These are phyloP conservation scores for Paracoccidioides brasiliensis DNA, from an alignment of 2,329 filamentous ascomycete species.

Conservation along the genomic window DNA sequence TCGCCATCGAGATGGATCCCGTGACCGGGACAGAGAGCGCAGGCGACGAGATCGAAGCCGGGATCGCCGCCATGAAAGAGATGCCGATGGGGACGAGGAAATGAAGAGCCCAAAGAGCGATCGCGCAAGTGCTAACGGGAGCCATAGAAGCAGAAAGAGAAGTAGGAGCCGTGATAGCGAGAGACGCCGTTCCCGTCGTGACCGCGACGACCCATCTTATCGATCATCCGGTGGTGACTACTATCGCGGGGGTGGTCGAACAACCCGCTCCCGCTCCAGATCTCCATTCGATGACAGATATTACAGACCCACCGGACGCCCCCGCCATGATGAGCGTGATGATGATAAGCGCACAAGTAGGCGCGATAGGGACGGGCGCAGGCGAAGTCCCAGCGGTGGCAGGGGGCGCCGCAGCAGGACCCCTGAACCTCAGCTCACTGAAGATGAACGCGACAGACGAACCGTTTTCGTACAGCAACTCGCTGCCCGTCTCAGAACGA, in stretches of 20 bases:
- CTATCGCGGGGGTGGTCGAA: slow-evolving; percentile 51
- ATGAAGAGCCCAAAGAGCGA: slow-evolving; percentile 60
- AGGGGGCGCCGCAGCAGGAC: slow-evolving; percentile 32
- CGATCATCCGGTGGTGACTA: slow-evolving; percentile 50
- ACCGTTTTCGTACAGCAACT: slow-evolving; percentile 98
- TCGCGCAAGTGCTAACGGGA: slow-evolving; percentile 52
- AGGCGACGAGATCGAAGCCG: slow-evolving; percentile 49
- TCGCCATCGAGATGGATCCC: slow-evolving; percentile 45
- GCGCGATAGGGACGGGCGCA: slow-evolving; percentile 39
- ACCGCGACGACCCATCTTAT: slow-evolving; percentile 39
- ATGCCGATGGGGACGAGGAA: slow-evolving; percentile 44
- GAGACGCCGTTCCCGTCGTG: slow-evolving; percentile 58
- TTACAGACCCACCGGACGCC: slow-evolving; percentile 38
- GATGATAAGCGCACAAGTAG: slow-evolving; percentile 37
- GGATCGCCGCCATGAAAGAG: slow-evolving; percentile 37
- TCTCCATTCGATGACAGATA: slow-evolving; percentile 52
- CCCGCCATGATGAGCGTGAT: slow-evolving; percentile 37
- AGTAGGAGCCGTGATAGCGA: slow-evolving; percentile 68
- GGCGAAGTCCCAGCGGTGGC: slow-evolving; percentile 31
- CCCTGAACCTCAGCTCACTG: slow-evolving; percentile 61
- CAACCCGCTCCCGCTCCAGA: slow-evolving; percentile 55
- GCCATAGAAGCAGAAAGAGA: slow-evolving; percentile 68
- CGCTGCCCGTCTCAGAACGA: slow-evolving; percentile 80
- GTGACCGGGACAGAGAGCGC: slow-evolving; percentile 44
- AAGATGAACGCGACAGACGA: slow-evolving; percentile 90